Conservation (phyloP, 257 asterid genomes). For the Solanum chiquidenum region DNA sequence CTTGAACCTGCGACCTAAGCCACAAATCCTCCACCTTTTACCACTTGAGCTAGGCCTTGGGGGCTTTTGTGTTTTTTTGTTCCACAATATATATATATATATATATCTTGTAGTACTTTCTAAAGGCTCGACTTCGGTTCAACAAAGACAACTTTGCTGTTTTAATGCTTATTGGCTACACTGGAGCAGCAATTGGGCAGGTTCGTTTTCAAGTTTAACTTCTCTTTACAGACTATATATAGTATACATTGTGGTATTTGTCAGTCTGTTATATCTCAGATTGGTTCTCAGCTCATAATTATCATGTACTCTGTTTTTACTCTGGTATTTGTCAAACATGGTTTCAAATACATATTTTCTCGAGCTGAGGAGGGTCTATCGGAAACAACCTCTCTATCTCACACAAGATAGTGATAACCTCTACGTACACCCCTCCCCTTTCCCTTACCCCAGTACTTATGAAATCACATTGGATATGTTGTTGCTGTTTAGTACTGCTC, state of each 20-base stretch:
- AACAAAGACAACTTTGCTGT: slow-evolving; percentile 56
- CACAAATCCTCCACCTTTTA: too few relatives aligned
- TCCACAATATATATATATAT: too few relatives aligned
- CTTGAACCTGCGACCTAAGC: too few relatives aligned
- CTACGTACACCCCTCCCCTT: too few relatives aligned
- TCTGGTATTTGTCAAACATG: neutral
- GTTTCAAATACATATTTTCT: too few relatives aligned
- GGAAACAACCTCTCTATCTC: too few relatives aligned
- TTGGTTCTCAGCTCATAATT: neutral
- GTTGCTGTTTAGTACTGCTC: neutral
- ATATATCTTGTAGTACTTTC: slow-evolving; percentile 36
- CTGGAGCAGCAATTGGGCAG: slow-evolving; percentile 39
- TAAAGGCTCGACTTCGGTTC: slow-evolving; percentile 53
- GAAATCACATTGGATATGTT: neutral
- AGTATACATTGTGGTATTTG: too few relatives aligned
- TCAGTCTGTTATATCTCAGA: neutral
- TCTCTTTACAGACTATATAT: neutral
- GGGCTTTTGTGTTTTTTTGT: too few relatives aligned
- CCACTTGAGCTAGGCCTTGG: too few relatives aligned
- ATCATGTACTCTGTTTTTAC: neutral
- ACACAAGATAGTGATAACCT: too few relatives aligned
- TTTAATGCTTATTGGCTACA: slow-evolving; percentile 44
- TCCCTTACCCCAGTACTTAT: neutral
- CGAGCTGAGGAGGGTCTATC: too few relatives aligned
- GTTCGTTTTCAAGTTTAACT: slow-evolving; percentile 8